These are phyloP conservation scores for Lindgomyces ingoldianus DNA, from an alignment of 495 filamentous ascomycete genomes.

Conservation along the genomic window DNA sequence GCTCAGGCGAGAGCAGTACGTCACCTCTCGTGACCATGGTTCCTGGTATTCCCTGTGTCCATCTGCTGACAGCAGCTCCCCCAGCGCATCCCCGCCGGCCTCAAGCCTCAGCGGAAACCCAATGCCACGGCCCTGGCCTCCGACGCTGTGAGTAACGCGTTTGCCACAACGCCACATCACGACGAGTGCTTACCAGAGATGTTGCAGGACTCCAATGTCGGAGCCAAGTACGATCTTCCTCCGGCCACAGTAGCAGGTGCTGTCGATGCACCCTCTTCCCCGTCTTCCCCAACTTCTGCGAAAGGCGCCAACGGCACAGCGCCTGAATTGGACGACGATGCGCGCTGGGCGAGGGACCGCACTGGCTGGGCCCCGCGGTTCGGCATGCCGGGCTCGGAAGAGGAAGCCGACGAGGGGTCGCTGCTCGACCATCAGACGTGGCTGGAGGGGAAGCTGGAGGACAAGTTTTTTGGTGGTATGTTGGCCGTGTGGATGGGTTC, in stretches of 20 bases:
- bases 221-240: slow-evolving; percentile 76
- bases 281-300: slow-evolving; percentile 29
- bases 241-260: slow-evolving; percentile 70
- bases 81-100: slow-evolving; percentile 61
- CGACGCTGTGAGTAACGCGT: slow-evolving; percentile 60
- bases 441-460: slow-evolving; percentile 79
- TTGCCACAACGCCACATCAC: not conserved
- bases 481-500: not conserved
- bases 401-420: slow-evolving; percentile 60
- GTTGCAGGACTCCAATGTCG: slow-evolving; percentile 62
- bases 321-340: slow-evolving; percentile 61
- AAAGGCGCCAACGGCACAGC: slow-evolving; percentile 52
- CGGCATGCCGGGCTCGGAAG: slow-evolving; percentile 53
- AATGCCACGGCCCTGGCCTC: slow-evolving; percentile 69
- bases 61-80: slow-evolving; percentile 1
- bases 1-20: slow-evolving; percentile 76
- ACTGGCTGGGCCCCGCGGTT: slow-evolving; percentile 88
- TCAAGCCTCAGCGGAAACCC: slow-evolving; percentile 65
- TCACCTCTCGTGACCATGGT: slow-evolving; percentile 25
- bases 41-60: too few species aligned
- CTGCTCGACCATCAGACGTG: slow-evolving; percentile 84
- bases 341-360: slow-evolving; percentile 56
- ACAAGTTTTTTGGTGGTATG: slow-evolving; percentile 76
- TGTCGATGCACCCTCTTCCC: slow-evolving; percentile 46
- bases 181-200: slow-evolving; percentile 13